Evolutionary conservation across 257 asterid species (phyloP), one percentile per base, ranked within the genome.

Genomic region (Buddleja alternifolia): DNA sequence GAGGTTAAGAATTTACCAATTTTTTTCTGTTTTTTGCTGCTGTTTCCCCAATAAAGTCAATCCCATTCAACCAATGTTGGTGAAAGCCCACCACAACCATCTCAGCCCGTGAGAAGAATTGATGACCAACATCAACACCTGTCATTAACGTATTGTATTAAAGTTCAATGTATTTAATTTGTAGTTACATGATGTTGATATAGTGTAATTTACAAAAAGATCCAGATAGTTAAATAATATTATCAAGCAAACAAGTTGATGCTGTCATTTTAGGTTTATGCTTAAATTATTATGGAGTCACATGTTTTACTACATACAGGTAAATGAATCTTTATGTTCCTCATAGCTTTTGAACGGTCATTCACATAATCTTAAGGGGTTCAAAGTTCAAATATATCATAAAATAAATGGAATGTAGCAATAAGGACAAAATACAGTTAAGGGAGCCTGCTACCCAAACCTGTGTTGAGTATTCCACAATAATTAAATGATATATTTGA

Each of bases 111-210:
- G 95, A 93, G 66, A 90, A 85, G 60, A 93, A 93, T 56, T 93
- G 95, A 74, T 88, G 90, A 8, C 98, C 98, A 48, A 90, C 97
- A 63, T 93, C 96, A 64, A 93, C 69, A 63, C 98, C 98, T 93
- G 83, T 69, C 67, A 73, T 63, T 59, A 42, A 41, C 65, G 72
- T 70, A 65, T 50, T 59, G 68, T 55, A 78, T 37, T n/a, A 42
- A 60, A 55, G 0, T 53, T 37, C 53, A 57, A 42, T 58, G 41
- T 42, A 3, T 60, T 51, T 53, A 19, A 23, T 8, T 39, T 61
- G 6, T 5, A 15, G 42, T 21, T 16, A 70, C 25, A 73, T 20
- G 21, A 17, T 52, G 41, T 8, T 44, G 19, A 65, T 34, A 45
- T 47, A 40, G 20, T 34, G 44, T 42, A 66, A 58, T 19, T 60